A percentile compares a stretch with the other conserved stretches of the same genome.
phyloP scores from a whole-genome alignment of 2,329 filamentous ascomycete genomes.

The Aotearoamyces nothofagi region DNA sequence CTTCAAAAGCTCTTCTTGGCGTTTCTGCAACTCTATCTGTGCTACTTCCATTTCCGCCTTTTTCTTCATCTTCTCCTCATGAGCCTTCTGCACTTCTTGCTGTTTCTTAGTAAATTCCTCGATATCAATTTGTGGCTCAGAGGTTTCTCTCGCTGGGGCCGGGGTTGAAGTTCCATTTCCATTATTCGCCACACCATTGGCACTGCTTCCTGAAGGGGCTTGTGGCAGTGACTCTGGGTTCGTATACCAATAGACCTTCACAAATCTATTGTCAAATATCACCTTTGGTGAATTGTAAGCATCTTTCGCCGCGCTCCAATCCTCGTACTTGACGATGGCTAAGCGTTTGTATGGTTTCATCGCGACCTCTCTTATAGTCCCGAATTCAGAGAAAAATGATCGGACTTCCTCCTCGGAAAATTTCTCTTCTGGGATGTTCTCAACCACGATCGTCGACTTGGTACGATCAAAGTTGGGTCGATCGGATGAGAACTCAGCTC shows the following conservation, averaged over 20 bases:
- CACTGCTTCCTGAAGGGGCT: conserved; percentile 13
- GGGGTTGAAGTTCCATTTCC: conserved; percentile 10
- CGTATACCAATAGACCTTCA: conserved; percentile 70
- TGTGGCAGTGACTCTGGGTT: conserved; percentile 24
- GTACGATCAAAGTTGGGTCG: conserved; percentile 46
- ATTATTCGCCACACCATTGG: conserved; percentile 19
- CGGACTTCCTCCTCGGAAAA: conserved; percentile 51
- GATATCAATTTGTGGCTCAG: conserved; percentile 42
- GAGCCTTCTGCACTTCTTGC: conserved; percentile 52
- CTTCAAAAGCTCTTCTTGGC: conserved; percentile 43
- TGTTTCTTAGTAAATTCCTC: conserved; percentile 56
- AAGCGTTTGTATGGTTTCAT: conserved; percentile 52
- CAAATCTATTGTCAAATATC: conserved; percentile 74
- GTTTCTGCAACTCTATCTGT: conserved; percentile 47
- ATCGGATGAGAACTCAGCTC: conserved; percentile 45
- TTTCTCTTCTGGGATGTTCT: conserved; percentile 60
- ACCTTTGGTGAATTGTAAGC: conserved; percentile 66
- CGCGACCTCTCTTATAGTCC: conserved; percentile 44
- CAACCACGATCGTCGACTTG: conserved; percentile 57
- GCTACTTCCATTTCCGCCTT: conserved; percentile 46
- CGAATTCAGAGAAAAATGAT: conserved; percentile 59
- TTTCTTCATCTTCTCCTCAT: conserved; percentile 50
- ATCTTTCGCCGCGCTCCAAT: conserved; percentile 48
- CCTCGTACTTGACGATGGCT: conserved; percentile 54
- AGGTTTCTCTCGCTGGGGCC: conserved; percentile 9